Evolutionary conservation across 495 filamentous ascomycete genomes (phyloP), one percentile per base, ranked within the genome.

Genomic region (Neurospora sp.): DNA sequence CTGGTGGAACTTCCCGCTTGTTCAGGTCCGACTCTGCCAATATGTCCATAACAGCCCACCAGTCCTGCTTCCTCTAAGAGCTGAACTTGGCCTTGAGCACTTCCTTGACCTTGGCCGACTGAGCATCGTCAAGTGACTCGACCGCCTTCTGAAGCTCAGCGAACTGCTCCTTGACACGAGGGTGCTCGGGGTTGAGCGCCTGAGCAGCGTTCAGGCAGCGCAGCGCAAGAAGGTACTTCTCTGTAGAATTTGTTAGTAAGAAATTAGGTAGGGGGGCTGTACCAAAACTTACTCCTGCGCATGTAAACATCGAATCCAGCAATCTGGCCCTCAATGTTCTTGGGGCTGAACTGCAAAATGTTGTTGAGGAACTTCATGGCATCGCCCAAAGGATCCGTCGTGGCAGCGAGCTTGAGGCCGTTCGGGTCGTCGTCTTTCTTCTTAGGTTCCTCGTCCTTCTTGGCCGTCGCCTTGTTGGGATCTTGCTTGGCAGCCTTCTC

Each of bases 231-330:
- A 94, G 83, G 74, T 91, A 90, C 84, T 96, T 96, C 79, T 87
- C 94, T 98, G 75, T 65, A 40, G 14, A 70, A 39, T 7, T 71
- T 39, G 3, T 71, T 71, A 72, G 45, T 41, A 44, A 69, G 6
- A n/a, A 61, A 14, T 39, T 10, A 3, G 12, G 7, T 10, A 40
- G 1, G 14, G 47, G 74, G 16, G 73, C 44, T 16, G 71, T 7
- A 59, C 2, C 10, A 65, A 45, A 45, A 89, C 89, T 86, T 87
- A 93, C 91, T 87, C 80, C 88, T 86, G 80, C 95, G 85, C 18
- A 96, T 83, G 77, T 91, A 92, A 31, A 99, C 93, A 83, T 98
- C 94, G 74, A 97, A 98, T 0, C 93, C 96, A 44, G 91, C 88
- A 73, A 89, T 86, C 81, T 99, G 96, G 20, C 86, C 90, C 72